phyloP scores from a whole-genome alignment of 306 rosid genomes.

The Sophora flavescens region DNA sequence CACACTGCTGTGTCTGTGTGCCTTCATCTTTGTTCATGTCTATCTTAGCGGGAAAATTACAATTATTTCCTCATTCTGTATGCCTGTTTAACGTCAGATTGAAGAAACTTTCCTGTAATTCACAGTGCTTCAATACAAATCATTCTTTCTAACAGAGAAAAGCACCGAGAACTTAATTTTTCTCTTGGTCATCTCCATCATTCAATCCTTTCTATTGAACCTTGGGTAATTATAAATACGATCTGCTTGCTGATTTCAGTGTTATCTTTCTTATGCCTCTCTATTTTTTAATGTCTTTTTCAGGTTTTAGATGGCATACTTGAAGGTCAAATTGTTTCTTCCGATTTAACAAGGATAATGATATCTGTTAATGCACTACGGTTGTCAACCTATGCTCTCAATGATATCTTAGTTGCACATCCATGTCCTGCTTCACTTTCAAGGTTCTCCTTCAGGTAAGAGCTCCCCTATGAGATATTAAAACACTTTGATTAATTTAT shows the following conservation, averaged over 20 bases:
- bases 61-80: not conserved
- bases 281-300: conserved; percentile 27
- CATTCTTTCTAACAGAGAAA: conserved; percentile 10
- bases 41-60: conserved; percentile 11
- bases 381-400: conserved; percentile 74
- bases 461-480: conserved; percentile 13
- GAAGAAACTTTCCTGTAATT: not conserved
- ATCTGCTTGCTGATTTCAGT: conserved; percentile 25
- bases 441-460: conserved; percentile 81
- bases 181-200: not conserved
- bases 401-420: conserved; percentile 83
- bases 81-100: not conserved
- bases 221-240: conserved; percentile 12
- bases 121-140: not conserved
- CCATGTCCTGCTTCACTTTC: conserved; percentile 92
- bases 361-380: conserved; percentile 58
- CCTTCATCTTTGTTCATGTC: not conserved
- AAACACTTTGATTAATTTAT: conserved; percentile 6
- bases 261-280: conserved; percentile 12
- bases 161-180: not conserved
- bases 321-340: conserved; percentile 62
- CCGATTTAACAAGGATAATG: conserved; percentile 67
- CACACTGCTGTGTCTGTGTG: not conserved
- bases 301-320: conserved; percentile 83
- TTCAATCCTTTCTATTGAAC: conserved; percentile 32